Percentiles rank a stretch among this genome's conserved stretches.
These are phyloP conservation scores for Candida loeiensis DNA, from an alignment of 805 yeast genomes.

Conservation along the genomic window DNA sequence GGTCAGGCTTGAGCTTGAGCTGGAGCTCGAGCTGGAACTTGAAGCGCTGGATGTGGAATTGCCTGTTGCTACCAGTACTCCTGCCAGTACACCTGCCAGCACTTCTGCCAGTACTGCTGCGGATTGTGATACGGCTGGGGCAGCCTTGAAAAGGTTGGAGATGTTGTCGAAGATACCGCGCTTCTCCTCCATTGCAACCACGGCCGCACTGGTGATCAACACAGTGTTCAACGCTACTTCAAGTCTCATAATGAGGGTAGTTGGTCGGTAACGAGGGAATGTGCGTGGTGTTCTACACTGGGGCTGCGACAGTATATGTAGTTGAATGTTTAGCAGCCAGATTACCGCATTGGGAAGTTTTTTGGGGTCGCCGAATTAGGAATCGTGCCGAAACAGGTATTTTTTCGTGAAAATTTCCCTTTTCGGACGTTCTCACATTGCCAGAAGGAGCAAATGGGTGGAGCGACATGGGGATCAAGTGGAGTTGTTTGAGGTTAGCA, in stretches of 20 bases:
- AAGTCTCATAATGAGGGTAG: slow-evolving; percentile 21
- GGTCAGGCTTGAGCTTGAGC: slow-evolving; percentile 5
- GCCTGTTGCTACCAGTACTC: slow-evolving; percentile 9
- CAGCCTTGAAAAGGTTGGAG: background rate
- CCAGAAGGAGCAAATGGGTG: background rate
- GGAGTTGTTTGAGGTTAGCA: background rate
- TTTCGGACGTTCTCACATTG: background rate
- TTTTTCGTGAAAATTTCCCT: background rate
- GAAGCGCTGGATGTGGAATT: slow-evolving; percentile 7
- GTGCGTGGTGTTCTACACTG: background rate
- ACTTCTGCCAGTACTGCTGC: slow-evolving; percentile 7
- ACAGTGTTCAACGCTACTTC: slow-evolving; percentile 21
- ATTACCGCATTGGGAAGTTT: slow-evolving; percentile 3
- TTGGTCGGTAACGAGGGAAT: slow-evolving; percentile 10
- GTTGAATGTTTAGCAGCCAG: slow-evolving; percentile 3
- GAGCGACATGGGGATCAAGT: background rate
- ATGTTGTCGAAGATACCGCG: slow-evolving; percentile 10
- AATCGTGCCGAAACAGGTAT: slow-evolving; percentile 1
- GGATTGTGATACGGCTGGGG: slow-evolving; percentile 7
- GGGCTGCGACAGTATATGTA: slow-evolving; percentile 5
- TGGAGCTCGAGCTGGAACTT: slow-evolving; percentile 2
- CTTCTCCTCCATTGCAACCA: slow-evolving; percentile 14
- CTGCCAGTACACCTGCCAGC: slow-evolving; percentile 10
- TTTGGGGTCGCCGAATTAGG: slow-evolving; percentile 1
- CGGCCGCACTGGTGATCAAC: slow-evolving; percentile 24